phyloP scores from a whole-genome alignment of 805 yeast genomes.

The Torulaspora indica region DNA sequence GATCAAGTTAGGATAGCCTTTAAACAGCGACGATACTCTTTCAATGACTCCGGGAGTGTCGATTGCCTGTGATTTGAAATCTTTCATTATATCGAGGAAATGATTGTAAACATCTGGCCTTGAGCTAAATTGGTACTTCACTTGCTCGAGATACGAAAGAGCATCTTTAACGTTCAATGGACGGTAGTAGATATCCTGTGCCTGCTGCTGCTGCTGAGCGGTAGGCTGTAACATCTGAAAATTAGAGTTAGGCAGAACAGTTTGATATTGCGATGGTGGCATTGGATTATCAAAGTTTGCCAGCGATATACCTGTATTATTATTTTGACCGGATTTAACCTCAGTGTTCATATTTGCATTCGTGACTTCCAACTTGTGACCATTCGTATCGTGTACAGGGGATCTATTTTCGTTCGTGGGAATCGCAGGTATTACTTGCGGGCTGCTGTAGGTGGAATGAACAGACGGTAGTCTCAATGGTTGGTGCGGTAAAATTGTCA shows the following conservation, averaged over 20 bases:
- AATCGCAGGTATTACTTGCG: conserved; percentile 7
- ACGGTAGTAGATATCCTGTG: conserved; percentile 43
- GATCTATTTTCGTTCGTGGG: conserved; percentile 2
- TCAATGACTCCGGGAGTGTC: conserved; percentile 99
- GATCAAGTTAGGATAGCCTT: conserved; percentile 88
- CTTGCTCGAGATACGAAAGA: conserved; percentile 89
- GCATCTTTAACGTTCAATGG: conserved; percentile 97
- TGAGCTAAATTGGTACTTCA: conserved; percentile 81
- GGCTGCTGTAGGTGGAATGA: conserved; percentile 9
- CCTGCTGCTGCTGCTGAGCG: conserved; percentile 13
- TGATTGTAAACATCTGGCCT: conserved; percentile 96
- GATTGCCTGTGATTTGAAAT: conserved; percentile 90
- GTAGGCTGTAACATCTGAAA: conserved; percentile 10
- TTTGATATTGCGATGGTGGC: conserved; percentile 18
- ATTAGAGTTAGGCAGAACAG: conserved; percentile 6
- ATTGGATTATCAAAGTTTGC: conserved; percentile 34
- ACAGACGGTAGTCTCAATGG: conserved; percentile 15
- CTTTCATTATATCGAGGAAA: conserved; percentile 97
- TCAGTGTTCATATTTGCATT: conserved; percentile 9
- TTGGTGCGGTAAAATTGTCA: conserved; percentile 11
- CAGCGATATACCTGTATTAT: conserved; percentile 25
- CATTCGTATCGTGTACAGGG: conserved; percentile 4
- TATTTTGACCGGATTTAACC: conserved; percentile 11
- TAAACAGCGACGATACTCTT: conserved; percentile 82
- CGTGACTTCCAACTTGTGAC: neutral